phyloP scores from a whole-genome alignment of 2,329 filamentous ascomycete species.

The Aspergillus luchuensis region DNA sequence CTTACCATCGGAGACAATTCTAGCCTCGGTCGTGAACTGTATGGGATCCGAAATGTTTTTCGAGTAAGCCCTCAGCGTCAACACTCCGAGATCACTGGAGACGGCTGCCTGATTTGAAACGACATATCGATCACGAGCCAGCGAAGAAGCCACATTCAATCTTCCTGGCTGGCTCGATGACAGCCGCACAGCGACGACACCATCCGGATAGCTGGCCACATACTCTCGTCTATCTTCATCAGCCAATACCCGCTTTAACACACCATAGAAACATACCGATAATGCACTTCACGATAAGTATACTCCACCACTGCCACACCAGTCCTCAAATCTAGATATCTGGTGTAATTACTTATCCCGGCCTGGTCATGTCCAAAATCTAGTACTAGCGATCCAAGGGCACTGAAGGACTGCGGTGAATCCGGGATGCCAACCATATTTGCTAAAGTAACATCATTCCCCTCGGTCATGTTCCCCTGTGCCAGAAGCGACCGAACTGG shows the following conservation, averaged over 20 bases:
- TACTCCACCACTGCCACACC: conserved; percentile 13
- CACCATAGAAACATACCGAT: not conserved
- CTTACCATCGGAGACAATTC: not conserved
- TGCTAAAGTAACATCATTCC: not conserved
- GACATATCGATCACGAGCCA: conserved; percentile 7
- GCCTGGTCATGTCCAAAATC: conserved; percentile 10
- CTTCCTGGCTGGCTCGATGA: not conserved
- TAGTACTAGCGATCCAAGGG: conserved; percentile 12
- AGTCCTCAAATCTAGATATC: conserved; percentile 11
- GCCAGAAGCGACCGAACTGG: conserved; percentile 9
- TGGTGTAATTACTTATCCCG: conserved; percentile 5
- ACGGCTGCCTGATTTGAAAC: not conserved
- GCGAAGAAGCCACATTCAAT: conserved; percentile 2
- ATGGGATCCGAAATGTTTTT: conserved; percentile 1
- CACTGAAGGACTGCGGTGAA: conserved; percentile 16
- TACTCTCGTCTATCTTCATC: conserved; percentile 14
- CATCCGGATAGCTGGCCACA: conserved; percentile 16
- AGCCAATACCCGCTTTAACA: not conserved
- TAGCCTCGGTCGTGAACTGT: not conserved
- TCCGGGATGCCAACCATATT: conserved; percentile 14
- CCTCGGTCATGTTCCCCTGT: conserved; percentile 12
- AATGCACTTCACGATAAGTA: conserved; percentile 5
- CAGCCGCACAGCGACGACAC: conserved; percentile 11
- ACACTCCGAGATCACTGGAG: not conserved
- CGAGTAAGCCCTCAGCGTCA: conserved; percentile 2